phyloP scores from a whole-genome alignment of 2,329 filamentous ascomycete species.

The Chaetomium strumarium region DNA sequence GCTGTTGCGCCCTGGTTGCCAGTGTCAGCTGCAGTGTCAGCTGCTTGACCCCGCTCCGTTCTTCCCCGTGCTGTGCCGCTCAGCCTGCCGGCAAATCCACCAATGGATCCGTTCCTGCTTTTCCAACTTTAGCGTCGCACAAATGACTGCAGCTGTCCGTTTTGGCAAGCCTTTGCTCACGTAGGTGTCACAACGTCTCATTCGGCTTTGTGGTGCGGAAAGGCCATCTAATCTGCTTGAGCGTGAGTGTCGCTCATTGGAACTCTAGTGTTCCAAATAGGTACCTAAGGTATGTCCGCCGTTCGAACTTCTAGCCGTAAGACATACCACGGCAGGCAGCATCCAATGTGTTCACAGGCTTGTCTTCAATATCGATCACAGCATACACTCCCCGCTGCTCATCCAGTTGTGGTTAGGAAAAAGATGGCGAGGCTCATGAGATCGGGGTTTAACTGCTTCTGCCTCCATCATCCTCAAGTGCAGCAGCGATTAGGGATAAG shows the following conservation, averaged over 20 bases:
- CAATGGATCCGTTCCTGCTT: background rate
- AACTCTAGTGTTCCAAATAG: no score
- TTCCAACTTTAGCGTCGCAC: background rate
- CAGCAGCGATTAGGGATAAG: no score
- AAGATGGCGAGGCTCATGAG: no score
- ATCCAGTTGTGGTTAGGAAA: no score
- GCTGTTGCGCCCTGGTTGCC: constrained; percentile 20
- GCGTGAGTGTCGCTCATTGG: background rate
- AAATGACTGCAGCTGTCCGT: background rate
- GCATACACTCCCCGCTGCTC: no score
- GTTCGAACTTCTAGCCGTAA: no score
- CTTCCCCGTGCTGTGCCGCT: constrained; percentile 12
- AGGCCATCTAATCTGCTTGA: background rate
- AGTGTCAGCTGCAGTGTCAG: constrained; percentile 9
- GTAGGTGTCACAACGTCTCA: background rate
- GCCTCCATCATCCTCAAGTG: no score
- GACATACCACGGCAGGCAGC: no score
- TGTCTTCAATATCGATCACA: no score
- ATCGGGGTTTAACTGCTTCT: no score
- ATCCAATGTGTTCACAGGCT: no score
- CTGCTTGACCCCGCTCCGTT: constrained; percentile 15
- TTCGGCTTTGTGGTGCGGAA: background rate
- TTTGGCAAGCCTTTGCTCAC: background rate
- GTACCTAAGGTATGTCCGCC: no score
- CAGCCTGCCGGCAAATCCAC: constrained; percentile 9